phyloP scores from a whole-genome alignment of 305 asterid species.

The Fraxinus xanthoxyloides region DNA sequence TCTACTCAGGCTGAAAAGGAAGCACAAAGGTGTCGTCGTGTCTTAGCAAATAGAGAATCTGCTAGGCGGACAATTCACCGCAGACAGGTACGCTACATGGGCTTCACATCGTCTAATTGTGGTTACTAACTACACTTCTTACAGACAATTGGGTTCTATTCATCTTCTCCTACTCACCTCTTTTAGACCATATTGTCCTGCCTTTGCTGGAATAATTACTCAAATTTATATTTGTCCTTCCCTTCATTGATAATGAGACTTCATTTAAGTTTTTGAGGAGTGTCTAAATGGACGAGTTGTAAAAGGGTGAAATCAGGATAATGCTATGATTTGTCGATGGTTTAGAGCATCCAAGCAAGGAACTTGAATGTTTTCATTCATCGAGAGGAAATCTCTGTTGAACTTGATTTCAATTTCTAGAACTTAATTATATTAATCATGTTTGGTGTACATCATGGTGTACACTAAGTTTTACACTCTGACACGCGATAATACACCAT shows the following conservation, averaged over 20 bases:
- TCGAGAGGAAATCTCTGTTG: not conserved
- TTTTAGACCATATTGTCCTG: not conserved
- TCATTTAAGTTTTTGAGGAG: not conserved
- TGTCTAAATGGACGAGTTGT: not conserved
- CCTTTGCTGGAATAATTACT: not conserved
- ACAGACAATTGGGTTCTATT: not conserved
- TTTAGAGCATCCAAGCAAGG: not conserved
- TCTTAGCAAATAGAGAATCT: conserved; percentile 82
- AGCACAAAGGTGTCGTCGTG: conserved; percentile 51
- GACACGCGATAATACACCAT: not conserved
- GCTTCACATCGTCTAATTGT: not conserved
- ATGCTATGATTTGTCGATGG: not conserved
- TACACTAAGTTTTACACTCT: not conserved
- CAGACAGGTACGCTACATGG: conserved; percentile 49
- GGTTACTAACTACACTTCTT: not conserved
- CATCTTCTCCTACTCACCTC: not conserved
- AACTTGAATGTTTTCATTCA: not conserved
- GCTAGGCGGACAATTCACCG: conserved; percentile 84
- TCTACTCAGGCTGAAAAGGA: conserved; percentile 56
- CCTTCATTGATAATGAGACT: not conserved
- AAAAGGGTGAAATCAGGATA: not conserved
- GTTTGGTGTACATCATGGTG: not conserved
- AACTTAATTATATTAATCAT: not conserved
- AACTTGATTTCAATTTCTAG: not conserved
- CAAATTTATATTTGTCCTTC: not conserved